Conservation (phyloP, 306 rosid genomes). For the Albizia julibrissin region DNA sequence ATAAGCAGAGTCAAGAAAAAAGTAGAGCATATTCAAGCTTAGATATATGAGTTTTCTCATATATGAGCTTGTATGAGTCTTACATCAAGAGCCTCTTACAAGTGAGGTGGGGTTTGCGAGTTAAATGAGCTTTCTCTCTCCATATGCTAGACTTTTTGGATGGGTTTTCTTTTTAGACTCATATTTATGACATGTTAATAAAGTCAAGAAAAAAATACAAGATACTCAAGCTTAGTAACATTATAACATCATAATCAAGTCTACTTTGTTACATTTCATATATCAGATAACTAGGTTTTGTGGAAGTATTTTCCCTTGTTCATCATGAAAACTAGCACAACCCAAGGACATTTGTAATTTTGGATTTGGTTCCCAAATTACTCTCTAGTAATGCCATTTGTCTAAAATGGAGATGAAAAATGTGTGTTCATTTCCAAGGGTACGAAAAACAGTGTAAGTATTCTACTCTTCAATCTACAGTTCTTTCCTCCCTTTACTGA, state of each 20-base stretch:
- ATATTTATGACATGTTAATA: too few species aligned
- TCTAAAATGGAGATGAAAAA: slow-evolving; percentile 22
- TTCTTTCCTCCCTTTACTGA: too few species aligned
- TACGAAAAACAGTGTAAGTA: too few species aligned
- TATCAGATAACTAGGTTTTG: neutral
- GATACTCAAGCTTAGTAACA: neutral
- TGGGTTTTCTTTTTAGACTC: too few species aligned
- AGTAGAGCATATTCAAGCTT: neutral
- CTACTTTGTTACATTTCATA: neutral
- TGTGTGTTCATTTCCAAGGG: too few species aligned
- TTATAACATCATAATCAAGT: neutral
- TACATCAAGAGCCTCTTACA: too few species aligned
- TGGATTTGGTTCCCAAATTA: slow-evolving; percentile 81
- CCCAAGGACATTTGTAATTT: slow-evolving; percentile 62
- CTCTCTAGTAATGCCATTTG: slow-evolving; percentile 81
- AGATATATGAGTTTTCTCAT: neutral
- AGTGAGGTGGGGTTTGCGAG: too few species aligned
- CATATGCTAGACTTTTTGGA: too few species aligned
- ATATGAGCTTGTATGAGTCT: too few species aligned
- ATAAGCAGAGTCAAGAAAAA: neutral
- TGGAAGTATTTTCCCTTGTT: slow-evolving; percentile 40
- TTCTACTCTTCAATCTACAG: too few species aligned
- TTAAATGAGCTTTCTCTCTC: too few species aligned
- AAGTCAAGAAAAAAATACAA: neutral
- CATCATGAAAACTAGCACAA: slow-evolving; percentile 79